Evolutionary conservation across 805 yeast genomes (phyloP).

Genomic region (Naumovozyma castellii): DNA sequence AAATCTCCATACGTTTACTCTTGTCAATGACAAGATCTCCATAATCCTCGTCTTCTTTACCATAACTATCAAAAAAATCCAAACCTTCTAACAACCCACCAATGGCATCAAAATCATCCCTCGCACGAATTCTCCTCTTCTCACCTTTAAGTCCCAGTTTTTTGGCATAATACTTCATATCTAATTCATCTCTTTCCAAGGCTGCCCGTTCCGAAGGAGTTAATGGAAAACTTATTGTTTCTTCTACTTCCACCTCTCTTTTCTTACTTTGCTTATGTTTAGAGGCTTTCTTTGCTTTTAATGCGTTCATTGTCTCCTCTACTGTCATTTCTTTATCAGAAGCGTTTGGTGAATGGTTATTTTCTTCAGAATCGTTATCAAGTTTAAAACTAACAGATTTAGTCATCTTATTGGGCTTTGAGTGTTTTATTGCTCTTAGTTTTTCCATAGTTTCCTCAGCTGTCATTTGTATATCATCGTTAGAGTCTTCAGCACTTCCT

Average conservation of each 20-base stretch:
- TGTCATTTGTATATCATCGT: constrained; percentile 23
- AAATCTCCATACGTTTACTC: constrained; percentile 11
- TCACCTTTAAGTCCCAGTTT: constrained; percentile 61
- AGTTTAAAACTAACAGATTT: constrained; percentile 2
- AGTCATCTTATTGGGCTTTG: constrained; percentile 10
- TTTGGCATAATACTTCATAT: constrained; percentile 73
- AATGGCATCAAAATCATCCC: constrained; percentile 61
- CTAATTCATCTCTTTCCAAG: constrained; percentile 58
- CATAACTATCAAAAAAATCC: constrained; percentile 34
- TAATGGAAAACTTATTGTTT: constrained; percentile 17
- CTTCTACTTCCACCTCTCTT: constrained; percentile 7
- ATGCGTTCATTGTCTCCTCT: constrained; percentile 31
- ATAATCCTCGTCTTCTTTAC: constrained; percentile 24
- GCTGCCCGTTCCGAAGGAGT: constrained; percentile 41
- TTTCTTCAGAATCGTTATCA: constrained; percentile 12
- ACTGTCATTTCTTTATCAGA: constrained; percentile 22
- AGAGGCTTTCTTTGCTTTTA: constrained; percentile 22
- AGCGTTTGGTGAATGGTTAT: constrained; percentile 6
- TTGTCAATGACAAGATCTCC: constrained; percentile 19
- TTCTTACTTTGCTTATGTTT: constrained; percentile 12
- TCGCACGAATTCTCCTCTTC: constrained; percentile 36
- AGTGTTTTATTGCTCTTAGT: constrained; percentile 34
- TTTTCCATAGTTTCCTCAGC: constrained; percentile 39
- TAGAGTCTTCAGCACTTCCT: constrained; percentile 6
- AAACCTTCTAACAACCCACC: constrained; percentile 76